Conservation (phyloP, 768 basidiomycete species). For the Amanita inopinata region DNA sequence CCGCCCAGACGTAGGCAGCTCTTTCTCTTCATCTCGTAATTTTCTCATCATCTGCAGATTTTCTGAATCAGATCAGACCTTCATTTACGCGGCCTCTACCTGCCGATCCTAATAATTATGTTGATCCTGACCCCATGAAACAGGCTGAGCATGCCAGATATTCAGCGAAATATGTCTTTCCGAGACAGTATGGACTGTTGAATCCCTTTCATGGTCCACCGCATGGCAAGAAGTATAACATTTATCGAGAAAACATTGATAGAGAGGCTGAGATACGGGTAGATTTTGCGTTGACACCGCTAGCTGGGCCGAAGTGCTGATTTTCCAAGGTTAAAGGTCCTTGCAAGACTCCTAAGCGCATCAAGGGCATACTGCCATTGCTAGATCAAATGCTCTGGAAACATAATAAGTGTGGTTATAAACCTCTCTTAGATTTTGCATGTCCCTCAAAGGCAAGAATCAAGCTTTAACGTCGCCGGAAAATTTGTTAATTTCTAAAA, state of each 20-base stretch:
- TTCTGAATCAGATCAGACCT: constrained; percentile 49
- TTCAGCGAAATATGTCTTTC: constrained; percentile 78
- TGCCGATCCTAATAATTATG: constrained; percentile 18
- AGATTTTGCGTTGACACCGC: no score
- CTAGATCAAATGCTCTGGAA: constrained; percentile 56
- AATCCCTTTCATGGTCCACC: constrained; percentile 40
- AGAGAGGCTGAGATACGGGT: constrained; percentile 69
- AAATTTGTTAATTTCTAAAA: neutral
- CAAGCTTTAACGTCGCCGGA: neutral
- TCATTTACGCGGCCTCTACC: constrained; percentile 27
- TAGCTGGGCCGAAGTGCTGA: no score
- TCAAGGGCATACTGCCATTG: constrained; percentile 44
- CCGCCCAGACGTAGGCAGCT: constrained; percentile 50
- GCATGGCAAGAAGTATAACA: constrained; percentile 18
- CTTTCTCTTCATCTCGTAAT: neutral
- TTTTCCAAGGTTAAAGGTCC: constrained; percentile 26
- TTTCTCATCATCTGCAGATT: constrained; percentile 34
- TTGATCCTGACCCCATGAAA: constrained; percentile 35
- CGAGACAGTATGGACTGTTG: constrained; percentile 61
- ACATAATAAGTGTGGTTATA: constrained; percentile 64
- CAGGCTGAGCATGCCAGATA: constrained; percentile 47
- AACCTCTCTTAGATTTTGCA: constrained; percentile 46
- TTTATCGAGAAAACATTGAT: constrained; percentile 44
- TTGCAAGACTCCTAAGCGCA: constrained; percentile 64
- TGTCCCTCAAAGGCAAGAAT: constrained; percentile 69